Evolutionary conservation across 768 basidiomycete genomes (phyloP), one percentile per base, ranked within the genome.

Genomic region (Rossbeevera mucosa): DNA sequence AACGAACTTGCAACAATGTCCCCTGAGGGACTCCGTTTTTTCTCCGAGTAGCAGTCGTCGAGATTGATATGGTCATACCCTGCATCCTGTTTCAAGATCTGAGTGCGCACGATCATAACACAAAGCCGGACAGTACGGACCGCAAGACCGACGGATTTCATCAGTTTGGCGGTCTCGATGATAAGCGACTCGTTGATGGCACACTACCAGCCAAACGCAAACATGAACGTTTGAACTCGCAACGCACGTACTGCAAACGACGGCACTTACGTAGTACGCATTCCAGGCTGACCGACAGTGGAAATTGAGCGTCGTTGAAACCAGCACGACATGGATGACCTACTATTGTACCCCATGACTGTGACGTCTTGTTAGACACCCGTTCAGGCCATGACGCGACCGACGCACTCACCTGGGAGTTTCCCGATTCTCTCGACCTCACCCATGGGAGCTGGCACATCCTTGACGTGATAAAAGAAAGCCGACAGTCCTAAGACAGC

Each of bases 331-430:
- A 16, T n/a, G 2, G 16, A 36, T 48, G 47, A 58, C 80, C 62
- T 44, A 84, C 82, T 84, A 56, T 85, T 85, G 57, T 80, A 85
- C 3, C 82, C 83, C 72, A 85, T 71, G 18, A 78, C 82, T 84
- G 36, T 2, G 22, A 36, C 8, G 16, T 9, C 13, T 21, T n/a
- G 28, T 59, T 33, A 61, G 41, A 54, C 26, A 8, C 28, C 4
- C 7, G 6, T 4, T 7, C 21, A 0, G n/a, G n/a, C 4, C 25
- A 26, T 16, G 30, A 31, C 13, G 43, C 22, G 22, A 12, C 24
- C 31, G 16, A 38, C 40, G 12, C 21, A 38, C 67, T 53, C 58
- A 48, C 25, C 33, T 36, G 33, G 33, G n/a, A 36, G 33, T 36
- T 61, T 71, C 3, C 64, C 73, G 0, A 75, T 57, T 36, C 65